Evolutionary conservation across 2,329 filamentous ascomycete species (phyloP).

Genomic region (Arthrobotrys entomopaga): DNA sequence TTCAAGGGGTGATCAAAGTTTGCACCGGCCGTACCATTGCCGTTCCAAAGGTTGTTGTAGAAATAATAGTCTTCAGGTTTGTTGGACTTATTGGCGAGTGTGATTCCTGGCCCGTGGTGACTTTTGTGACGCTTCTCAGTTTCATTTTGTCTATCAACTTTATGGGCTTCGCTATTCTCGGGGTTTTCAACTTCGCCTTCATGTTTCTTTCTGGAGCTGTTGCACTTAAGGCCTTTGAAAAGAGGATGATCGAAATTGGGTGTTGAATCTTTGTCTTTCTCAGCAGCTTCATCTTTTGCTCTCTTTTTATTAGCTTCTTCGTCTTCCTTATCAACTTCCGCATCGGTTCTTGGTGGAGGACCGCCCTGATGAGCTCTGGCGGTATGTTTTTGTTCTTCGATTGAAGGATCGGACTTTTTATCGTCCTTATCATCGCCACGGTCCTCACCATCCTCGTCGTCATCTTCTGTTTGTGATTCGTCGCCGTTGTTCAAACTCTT

Average conservation of each 20-base stretch:
- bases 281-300: background rate
- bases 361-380: conserved; percentile 15
- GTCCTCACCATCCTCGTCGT: background rate
- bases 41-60: conserved; percentile 64
- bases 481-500: background rate
- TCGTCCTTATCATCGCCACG: background rate
- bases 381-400: conserved; percentile 2
- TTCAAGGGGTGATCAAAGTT: conserved; percentile 63
- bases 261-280: conserved; percentile 10
- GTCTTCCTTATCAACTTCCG: conserved; percentile 15
- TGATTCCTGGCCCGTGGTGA: conserved; percentile 60
- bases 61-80: conserved; percentile 62
- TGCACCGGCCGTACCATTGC: conserved; percentile 62
- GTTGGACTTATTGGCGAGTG: conserved; percentile 62
- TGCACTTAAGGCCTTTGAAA: conserved; percentile 13
- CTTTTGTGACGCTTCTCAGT: background rate
- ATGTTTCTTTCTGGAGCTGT: conserved; percentile 2
- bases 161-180: background rate
- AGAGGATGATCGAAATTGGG: conserved; percentile 20
- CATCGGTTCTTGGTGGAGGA: conserved; percentile 5
- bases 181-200: background rate
- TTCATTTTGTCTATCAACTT: background rate
- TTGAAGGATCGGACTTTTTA: background rate
- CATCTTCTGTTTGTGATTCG: conserved; percentile 2
- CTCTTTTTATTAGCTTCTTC: conserved; percentile 16